Conservation (phyloP, 192 early-diverging fungal species). For the Glomus cerebriforme region DNA sequence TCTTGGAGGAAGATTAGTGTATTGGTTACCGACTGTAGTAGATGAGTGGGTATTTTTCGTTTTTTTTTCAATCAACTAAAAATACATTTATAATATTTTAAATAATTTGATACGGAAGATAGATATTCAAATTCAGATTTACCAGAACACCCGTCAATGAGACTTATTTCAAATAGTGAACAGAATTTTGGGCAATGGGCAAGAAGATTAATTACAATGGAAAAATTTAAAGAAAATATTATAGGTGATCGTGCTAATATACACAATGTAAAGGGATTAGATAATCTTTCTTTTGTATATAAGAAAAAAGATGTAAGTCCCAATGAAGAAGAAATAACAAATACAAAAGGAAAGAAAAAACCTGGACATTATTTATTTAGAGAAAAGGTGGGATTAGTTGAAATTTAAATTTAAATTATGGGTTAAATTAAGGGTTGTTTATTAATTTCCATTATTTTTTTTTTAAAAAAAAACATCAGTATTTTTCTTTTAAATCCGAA, state of each 20-base stretch:
- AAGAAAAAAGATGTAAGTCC: constrained; percentile 23
- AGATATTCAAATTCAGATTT: constrained; percentile 74
- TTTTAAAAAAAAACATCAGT: not conserved
- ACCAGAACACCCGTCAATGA: constrained; percentile 79
- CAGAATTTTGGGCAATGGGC: constrained; percentile 95
- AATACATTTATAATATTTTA: not conserved
- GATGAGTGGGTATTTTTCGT: constrained; percentile 60
- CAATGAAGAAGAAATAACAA: constrained; percentile 19
- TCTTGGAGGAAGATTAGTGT: constrained; percentile 85
- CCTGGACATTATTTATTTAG: constrained; percentile 45
- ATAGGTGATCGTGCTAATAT: constrained; percentile 17
- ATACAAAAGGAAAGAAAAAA: constrained; percentile 25
- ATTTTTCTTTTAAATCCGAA: constrained; percentile 25
- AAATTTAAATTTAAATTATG: not conserved
- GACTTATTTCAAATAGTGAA: constrained; percentile 86
- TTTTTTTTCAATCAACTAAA: not conserved
- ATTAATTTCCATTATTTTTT: not conserved
- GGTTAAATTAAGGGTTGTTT: not conserved
- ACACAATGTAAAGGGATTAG: constrained; percentile 2
- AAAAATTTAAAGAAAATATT: constrained; percentile 62
- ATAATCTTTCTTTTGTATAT: constrained; percentile 2
- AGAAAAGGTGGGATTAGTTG: constrained; percentile 37
- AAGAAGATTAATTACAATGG: constrained; percentile 92
- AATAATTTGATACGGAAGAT: not conserved
- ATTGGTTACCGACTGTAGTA: constrained; percentile 93